Base-by-base conservation (phyloP, 768 basidiomycete genomes). In the Russula vinacea region DNA sequence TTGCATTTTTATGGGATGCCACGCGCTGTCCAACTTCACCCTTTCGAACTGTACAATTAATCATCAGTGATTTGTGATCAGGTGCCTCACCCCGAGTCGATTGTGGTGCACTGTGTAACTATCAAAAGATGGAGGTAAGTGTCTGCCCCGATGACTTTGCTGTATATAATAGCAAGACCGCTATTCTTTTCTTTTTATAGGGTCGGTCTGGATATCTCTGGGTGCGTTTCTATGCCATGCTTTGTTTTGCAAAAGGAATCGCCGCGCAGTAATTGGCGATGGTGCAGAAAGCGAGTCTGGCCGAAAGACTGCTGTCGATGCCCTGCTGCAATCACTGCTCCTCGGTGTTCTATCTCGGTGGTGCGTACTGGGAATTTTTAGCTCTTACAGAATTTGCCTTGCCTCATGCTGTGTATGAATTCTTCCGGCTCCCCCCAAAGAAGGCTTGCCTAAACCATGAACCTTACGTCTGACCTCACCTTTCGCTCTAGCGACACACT, bases 281-380 rank as follows among this genome's bases (percentile, higher is more conserved):
- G 29, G 37, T 29, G 61, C 61, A 62, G 35, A 62, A 26, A 51
- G 47, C n/a, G n/a, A n/a, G n/a, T n/a, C n/a, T n/a, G n/a, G n/a
- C n/a, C n/a, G n/a, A 62, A 62, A 51, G 62, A 62, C 39, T 6
- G 49, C 56, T 55, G 37, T 57, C n/a, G n/a, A n/a, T n/a, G 22
- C 62, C 47, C 26, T 37, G 29, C 55, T 14, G 35, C 56, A 44
- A 52, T 14, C 50, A 5, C 62, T 37, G 29, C 62, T 47, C 62
- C 39, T 57, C n/a, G n/a, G n/a, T n/a, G n/a, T n/a, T n/a, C n/a
- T n/a, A n/a, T n/a, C n/a, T n/a, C n/a, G n/a, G n/a, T n/a, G n/a
- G n/a, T n/a, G n/a, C n/a, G n/a, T n/a, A n/a, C n/a, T 62, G 24
- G 54, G 39, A 22, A 33, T 35, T 35, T 55, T 51, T 29, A 62